Base-by-base conservation (phyloP, 1,284 basidiomycete genomes). In the Pseudozyma thailandica region DNA sequence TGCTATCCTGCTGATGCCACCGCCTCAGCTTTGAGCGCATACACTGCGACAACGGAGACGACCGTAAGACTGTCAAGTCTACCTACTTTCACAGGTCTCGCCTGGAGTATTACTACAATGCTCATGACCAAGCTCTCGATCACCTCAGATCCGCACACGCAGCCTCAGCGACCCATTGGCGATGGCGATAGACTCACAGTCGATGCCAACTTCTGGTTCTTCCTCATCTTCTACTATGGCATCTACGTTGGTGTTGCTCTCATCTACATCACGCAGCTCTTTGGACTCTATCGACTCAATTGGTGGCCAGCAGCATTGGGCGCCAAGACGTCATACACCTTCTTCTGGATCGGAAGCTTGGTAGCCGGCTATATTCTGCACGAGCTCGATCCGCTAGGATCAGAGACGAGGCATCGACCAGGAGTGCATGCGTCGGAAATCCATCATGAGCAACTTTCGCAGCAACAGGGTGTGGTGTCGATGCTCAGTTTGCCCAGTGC, bases 211-310 rank as follows among this genome's bases (percentile, higher is more conserved):
- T 82, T 82, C 23, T 79, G 74, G 74, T 82, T 82, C 66, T 82
- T 81, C 56, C 63, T 82, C 21, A 33, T 82, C 46, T 82, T 80
- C 57, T 82, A 82, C 64, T 82, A 78, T 42, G 81, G 81, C 56
- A 75, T 79, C 59, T 83, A 80, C 65, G 72, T 62, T 48, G 78
- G 78, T 28, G 82, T 70, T 58, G 83, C 85, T 48, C 81, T 87
- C 13, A 84, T 87, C 62, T 87, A 87, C 80, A 85, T 87, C 60
- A 87, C 87, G 15, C 86, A 86, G 60, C 83, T 87, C 8, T 88
- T 88, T 74, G 85, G 86, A 15, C 80, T 87, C 10, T 88, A 86
- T 46, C 79, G 85, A 1, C 71, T 85, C 25, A 85, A 85, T 52
- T 85, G 84, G 84, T 85, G 84, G 84, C 84, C 84, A 0, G 62